Conservation (phyloP, 192 early-diverging fungal species). For the Backusella australiensis region DNA sequence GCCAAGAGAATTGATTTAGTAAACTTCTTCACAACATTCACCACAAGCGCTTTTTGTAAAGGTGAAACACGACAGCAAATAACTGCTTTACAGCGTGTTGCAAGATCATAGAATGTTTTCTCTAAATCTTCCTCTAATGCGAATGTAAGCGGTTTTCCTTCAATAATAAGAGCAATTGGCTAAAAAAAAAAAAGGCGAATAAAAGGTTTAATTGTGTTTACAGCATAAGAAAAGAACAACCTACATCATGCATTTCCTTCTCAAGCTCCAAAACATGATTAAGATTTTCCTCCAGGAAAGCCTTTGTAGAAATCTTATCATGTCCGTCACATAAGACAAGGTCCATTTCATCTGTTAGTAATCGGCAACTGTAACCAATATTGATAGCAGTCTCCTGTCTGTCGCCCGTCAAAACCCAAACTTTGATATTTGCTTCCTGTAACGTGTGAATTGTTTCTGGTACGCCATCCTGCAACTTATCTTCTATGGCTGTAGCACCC, state of each 20-base stretch:
- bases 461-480: slow-evolving; percentile 95
- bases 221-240: neutral
- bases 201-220: neutral
- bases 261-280: slow-evolving; percentile 51
- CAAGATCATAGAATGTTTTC: slow-evolving; percentile 79
- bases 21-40: slow-evolving; percentile 90
- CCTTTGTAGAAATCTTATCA: slow-evolving; percentile 80
- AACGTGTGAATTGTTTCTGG: slow-evolving; percentile 93
- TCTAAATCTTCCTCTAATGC: slow-evolving; percentile 81
- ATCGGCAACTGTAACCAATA: slow-evolving; percentile 90
- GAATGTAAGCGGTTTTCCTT: slow-evolving; percentile 86
- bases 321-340: slow-evolving; percentile 86
- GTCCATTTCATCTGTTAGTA: slow-evolving; percentile 92
- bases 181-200: neutral
- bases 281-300: slow-evolving; percentile 79
- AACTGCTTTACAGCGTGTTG: slow-evolving; percentile 89
- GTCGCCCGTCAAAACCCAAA: slow-evolving; percentile 97
- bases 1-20: slow-evolving; percentile 82
- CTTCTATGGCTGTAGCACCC: slow-evolving; percentile 96
- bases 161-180: slow-evolving; percentile 84
- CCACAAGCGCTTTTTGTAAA: slow-evolving; percentile 93
- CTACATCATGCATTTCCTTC: slow-evolving; percentile 25
- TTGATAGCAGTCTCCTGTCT: slow-evolving; percentile 97
- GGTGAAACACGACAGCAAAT: slow-evolving; percentile 99
- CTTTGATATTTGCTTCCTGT: slow-evolving; percentile 86